Evolutionary conservation across 2,329 filamentous ascomycete species (phyloP).

Genomic region (Alternaria sp.): DNA sequence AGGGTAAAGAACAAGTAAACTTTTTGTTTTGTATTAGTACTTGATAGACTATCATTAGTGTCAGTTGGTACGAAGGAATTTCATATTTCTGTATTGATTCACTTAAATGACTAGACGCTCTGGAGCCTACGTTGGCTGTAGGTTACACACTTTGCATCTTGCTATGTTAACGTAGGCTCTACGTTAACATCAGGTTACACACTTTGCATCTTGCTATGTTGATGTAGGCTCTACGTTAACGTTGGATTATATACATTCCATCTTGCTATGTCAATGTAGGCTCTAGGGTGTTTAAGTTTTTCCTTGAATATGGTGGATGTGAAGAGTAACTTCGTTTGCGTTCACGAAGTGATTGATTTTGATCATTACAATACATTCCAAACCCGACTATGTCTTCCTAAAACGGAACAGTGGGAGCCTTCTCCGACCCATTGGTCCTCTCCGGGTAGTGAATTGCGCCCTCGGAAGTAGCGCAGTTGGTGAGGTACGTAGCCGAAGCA

Average conservation of each 20-base stretch:
- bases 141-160: no score
- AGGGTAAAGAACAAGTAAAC: neutral
- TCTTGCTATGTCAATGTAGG: neutral
- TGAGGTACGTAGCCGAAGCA: constrained; percentile 55
- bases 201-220: neutral
- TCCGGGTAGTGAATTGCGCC: constrained; percentile 64
- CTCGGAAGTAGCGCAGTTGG: constrained; percentile 62
- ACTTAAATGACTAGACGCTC: neutral
- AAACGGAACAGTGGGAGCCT: constrained; percentile 34
- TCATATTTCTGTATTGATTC: neutral
- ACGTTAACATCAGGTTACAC: neutral
- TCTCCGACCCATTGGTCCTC: constrained; percentile 53
- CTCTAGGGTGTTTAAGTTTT: neutral
- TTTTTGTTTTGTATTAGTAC: neutral
- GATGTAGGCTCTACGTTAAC: neutral
- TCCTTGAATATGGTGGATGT: neutral
- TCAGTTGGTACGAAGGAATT: neutral
- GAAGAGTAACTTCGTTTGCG: neutral
- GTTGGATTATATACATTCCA: no score
- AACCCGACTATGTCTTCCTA: neutral
- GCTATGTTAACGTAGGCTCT: neutral
- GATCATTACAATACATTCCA: neutral
- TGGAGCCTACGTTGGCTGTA: neutral
- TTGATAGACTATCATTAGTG: neutral
- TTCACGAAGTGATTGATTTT: neutral